Evolutionary conservation across 805 yeast genomes (phyloP), one percentile per base, ranked within the genome.

Genomic region (Hanseniaspora opuntiae): DNA sequence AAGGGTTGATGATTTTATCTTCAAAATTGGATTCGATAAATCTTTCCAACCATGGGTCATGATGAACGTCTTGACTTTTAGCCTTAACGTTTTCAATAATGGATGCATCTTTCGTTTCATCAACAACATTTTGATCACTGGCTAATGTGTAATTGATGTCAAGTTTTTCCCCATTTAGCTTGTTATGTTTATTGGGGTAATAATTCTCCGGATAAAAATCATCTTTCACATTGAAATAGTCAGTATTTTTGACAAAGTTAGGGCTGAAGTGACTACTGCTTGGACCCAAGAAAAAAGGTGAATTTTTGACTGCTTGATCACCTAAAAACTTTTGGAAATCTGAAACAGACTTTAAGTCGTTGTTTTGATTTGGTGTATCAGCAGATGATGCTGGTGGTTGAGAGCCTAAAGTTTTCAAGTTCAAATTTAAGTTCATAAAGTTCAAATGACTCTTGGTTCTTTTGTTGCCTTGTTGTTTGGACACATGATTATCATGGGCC

Each of bases 11-110:
- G 54, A 82, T 76, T 53, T 78, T 75, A 33, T 75, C 72, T 46
- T 81, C 84, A 57, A 76, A 74, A 6, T 87, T 85, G 1, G 85
- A 77, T 53, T 73, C 78, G 48, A 84, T 77, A 59, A 84, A 82
- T 57, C 82, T 87, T 33, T 78, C 74, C 16, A 84, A 68, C 89
- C 90, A 82, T 55, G 78, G 54, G 30, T 51, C 54, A 35, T 51
- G 39, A 22, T 42, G 45, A 20, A 56, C 52, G 42, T 59, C 60
- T 0, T 37, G 44, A 12, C n/a, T 44, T 19, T 51, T 30, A 17
- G 36, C 3, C 11, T 40, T 40, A 7, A 14, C 32, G 9, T 40
- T 14, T 14, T 28, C 36, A 16, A 16, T 24, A 4, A 12, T 19
- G 10, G 28, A 8, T 11, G 14, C 24, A 12, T 38, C 16, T 19